Conservation (phyloP, 2,329 filamentous ascomycete genomes). For the Ceratocystis destructans region DNA sequence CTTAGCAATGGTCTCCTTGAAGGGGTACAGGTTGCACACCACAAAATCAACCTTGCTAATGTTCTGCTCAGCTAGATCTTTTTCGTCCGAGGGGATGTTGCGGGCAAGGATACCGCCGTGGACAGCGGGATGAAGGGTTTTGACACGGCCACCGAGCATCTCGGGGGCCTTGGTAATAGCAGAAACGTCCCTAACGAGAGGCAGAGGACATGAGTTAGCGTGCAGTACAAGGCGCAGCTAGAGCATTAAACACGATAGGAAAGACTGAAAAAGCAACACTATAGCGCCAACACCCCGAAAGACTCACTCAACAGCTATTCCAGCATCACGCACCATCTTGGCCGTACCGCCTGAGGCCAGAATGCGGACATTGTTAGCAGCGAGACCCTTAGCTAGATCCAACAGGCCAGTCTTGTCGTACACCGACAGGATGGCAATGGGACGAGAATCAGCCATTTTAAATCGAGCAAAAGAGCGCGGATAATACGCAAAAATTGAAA, state of each 20-base stretch:
- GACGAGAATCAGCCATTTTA: slow-evolving; percentile 34
- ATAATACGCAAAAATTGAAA: background rate
- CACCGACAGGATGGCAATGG: slow-evolving; percentile 85
- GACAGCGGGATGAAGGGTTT: slow-evolving; percentile 92
- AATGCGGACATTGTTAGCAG: slow-evolving; percentile 79
- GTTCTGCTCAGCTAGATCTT: slow-evolving; percentile 88
- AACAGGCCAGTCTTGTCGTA: slow-evolving; percentile 96
- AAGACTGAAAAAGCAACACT: background rate
- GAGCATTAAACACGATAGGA: background rate
- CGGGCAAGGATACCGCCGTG: slow-evolving; percentile 85
- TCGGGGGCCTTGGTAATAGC: slow-evolving; percentile 94
- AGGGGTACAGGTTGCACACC: slow-evolving; percentile 97
- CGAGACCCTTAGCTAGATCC: slow-evolving; percentile 80
- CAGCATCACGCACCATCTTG: slow-evolving; percentile 91
- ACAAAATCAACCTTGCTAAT: slow-evolving; percentile 93
- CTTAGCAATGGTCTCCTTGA: slow-evolving; percentile 96
- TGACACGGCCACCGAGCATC: slow-evolving; percentile 75
- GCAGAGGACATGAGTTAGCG: slow-evolving; percentile 1
- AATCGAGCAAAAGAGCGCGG: background rate
- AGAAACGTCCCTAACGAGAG: slow-evolving; percentile 63
- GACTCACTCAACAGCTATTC: slow-evolving; percentile 82
- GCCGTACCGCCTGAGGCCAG: slow-evolving; percentile 91
- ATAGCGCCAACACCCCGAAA: background rate
- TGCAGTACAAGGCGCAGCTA: background rate
- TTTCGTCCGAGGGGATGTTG: slow-evolving; percentile 87